Conservation (phyloP, 2,329 filamentous ascomycete species). For the Epichloe sp. region DNA sequence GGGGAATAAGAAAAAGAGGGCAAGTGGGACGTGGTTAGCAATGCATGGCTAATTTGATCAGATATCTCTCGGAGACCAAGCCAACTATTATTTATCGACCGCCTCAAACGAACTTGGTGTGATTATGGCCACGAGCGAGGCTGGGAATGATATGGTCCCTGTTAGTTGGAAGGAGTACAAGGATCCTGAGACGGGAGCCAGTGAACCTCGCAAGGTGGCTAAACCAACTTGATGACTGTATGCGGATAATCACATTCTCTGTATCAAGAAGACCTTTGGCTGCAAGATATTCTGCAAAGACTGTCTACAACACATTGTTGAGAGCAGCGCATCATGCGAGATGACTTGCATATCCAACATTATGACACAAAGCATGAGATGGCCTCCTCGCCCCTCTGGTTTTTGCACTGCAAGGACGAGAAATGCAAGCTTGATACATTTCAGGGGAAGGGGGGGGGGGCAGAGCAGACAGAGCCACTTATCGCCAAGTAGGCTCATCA, state of each 20-base stretch:
- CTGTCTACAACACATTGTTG: not conserved
- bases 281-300: not conserved
- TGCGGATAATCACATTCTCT: too few relatives aligned
- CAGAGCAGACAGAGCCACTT: not conserved
- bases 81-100: conserved; percentile 90
- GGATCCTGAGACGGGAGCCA: conserved; percentile 64
- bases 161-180: conserved; percentile 92
- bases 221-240: conserved; percentile 59
- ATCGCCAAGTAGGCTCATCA: not conserved
- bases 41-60: conserved; percentile 15
- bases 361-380: not conserved
- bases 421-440: not conserved
- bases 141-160: conserved; percentile 81
- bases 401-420: not conserved
- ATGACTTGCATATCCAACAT: not conserved
- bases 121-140: conserved; percentile 81
- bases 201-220: conserved; percentile 81
- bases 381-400: not conserved
- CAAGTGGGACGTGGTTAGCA: not conserved
- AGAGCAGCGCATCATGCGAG: not conserved
- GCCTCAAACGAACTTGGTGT: conserved; percentile 86
- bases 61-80: conserved; percentile 86
- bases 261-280: too few relatives aligned
- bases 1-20: not conserved
- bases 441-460: too few relatives aligned